Conservation (phyloP, 1,284 basidiomycete genomes). For the Grifola frondosa region DNA sequence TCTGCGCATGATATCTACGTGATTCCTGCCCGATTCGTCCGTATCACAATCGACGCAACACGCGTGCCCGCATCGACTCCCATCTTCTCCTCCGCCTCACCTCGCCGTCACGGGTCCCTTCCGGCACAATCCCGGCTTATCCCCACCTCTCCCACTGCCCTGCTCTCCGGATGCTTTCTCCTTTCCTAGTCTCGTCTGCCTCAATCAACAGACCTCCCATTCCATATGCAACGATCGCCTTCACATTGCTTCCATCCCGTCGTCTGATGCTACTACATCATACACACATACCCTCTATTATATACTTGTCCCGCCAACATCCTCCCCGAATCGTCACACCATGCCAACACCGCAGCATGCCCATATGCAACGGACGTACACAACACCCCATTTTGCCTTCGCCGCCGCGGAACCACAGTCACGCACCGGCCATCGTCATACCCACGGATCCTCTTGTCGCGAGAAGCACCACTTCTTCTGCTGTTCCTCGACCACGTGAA, state of each 20-base stretch:
- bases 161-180: too few species aligned
- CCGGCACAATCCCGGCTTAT: constrained; percentile 28
- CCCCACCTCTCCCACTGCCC: constrained; percentile 11
- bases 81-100: constrained; percentile 6
- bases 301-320: constrained; percentile 5
- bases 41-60: constrained; percentile 9
- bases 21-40: too few species aligned
- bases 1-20: too few species aligned
- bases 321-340: constrained; percentile 1
- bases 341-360: neutral
- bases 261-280: constrained; percentile 15
- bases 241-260: constrained; percentile 1
- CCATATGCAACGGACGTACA: too few species aligned
- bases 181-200: constrained; percentile 13
- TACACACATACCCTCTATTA: constrained; percentile 2
- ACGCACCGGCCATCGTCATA: constrained; percentile 3
- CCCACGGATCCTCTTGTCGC: constrained; percentile 9
- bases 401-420: too few species aligned
- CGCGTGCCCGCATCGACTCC: constrained; percentile 3
- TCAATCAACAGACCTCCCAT: constrained; percentile 18
- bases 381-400: too few species aligned
- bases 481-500: constrained; percentile 17
- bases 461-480: constrained; percentile 10
- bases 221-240: constrained; percentile 13
- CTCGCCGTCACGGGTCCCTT: constrained; percentile 17